Evolutionary conservation across 441 rosid genomes (phyloP).

Genomic region (Euphorbia schlechtendalii): DNA sequence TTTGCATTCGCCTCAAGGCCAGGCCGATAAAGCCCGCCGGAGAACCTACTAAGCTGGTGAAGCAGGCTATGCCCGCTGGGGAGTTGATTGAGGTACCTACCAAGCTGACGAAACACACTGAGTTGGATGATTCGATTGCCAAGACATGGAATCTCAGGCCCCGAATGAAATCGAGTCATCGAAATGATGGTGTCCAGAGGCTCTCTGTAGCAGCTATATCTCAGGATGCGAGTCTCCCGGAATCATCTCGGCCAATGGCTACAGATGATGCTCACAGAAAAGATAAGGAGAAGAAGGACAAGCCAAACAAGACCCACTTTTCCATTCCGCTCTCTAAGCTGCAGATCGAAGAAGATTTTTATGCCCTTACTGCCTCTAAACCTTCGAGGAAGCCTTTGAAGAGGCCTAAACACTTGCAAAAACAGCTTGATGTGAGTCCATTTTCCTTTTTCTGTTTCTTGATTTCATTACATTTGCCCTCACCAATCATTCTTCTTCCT

Average conservation of each 20-base stretch:
- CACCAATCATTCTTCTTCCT: neutral
- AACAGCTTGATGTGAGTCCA: constrained; percentile 37
- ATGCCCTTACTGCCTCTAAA: constrained; percentile 27
- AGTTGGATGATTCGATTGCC: constrained; percentile 24
- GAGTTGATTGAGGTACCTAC: no score
- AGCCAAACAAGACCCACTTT: constrained; percentile 17
- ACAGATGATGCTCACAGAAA: constrained; percentile 23
- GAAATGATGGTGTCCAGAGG: constrained; percentile 19
- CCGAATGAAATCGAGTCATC: constrained; percentile 15
- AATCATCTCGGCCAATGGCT: constrained; percentile 23
- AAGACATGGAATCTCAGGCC: constrained; percentile 69
- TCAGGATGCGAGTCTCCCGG: constrained; percentile 17
- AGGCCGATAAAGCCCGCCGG: no score
- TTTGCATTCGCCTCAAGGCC: constrained; percentile 40
- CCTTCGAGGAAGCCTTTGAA: constrained; percentile 31
- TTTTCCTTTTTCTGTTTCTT: constrained; percentile 1
- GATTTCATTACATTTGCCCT: neutral
- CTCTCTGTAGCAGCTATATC: constrained; percentile 24
- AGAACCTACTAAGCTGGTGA: no score
- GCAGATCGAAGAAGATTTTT: constrained; percentile 33
- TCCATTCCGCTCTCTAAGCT: constrained; percentile 30
- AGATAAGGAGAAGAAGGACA: no score
- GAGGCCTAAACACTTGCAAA: constrained; percentile 32
- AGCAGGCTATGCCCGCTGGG: no score
- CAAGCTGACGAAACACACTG: constrained; percentile 24